These are phyloP conservation scores for Phalaenopsis aphrodite DNA, from an alignment of 106 monocot genomes.

Conservation along the genomic window DNA sequence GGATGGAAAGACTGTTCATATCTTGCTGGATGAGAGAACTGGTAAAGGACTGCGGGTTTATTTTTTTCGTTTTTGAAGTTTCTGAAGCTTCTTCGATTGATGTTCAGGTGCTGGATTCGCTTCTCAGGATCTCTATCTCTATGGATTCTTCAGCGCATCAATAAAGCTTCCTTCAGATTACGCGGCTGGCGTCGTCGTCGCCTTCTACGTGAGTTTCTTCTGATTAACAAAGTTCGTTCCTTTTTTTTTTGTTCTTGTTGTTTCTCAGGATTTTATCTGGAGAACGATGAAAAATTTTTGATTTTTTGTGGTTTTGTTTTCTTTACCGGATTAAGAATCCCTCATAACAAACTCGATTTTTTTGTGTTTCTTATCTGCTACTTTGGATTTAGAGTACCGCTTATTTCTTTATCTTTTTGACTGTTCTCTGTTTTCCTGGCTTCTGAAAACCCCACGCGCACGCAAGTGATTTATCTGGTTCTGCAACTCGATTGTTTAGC, in stretches of 20 bases:
- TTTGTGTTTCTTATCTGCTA: neutral
- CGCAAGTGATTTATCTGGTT: too few species aligned
- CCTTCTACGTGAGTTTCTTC: conserved; percentile 63
- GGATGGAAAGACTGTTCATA: conserved; percentile 38
- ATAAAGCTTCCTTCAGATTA: conserved; percentile 82
- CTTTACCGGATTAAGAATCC: too few species aligned
- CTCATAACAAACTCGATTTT: neutral
- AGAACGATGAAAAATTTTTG: neutral
- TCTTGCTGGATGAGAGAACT: conserved; percentile 48
- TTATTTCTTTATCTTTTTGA: neutral
- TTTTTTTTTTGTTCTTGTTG: neutral
- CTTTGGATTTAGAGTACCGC: neutral
- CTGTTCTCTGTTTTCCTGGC: neutral
- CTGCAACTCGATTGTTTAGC: neutral
- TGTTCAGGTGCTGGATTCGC: conserved; percentile 72
- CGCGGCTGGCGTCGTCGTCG: conserved; percentile 86
- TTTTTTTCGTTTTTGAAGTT: neutral
- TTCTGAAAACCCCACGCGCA: neutral
- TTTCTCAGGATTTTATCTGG: neutral
- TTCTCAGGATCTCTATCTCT: conserved; percentile 62
- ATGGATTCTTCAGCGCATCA: conserved; percentile 88
- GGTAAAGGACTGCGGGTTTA: conserved; percentile 10
- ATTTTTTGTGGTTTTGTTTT: too few species aligned
- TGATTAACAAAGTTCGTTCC: neutral
- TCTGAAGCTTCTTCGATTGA: neutral